Evolutionary conservation across 805 yeast genomes (phyloP), one percentile per base, ranked within the genome.

Genomic region (Ogataea methylovora): DNA sequence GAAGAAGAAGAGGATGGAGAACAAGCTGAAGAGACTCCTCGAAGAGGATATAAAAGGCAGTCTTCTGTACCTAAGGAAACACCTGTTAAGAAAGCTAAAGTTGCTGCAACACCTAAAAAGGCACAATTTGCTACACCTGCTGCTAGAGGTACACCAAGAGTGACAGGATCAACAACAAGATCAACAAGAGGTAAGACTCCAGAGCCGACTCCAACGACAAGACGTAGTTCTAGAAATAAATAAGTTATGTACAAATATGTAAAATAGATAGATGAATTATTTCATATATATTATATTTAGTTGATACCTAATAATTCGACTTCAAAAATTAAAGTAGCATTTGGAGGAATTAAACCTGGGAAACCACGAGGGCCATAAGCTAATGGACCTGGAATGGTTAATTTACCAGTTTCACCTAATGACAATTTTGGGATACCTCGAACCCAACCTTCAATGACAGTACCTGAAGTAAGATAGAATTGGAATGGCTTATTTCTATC

Each of bases 381-480:
- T 67, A 84, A 82, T 52, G 78, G 76, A 46, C 95, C 94, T 52
- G 96, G 94, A 52, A 90, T 86, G 51, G 94, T 86, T 56, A 90
- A 71, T 58, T 82, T 73, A 33, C 97, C 95, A 71, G 82, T 84
- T 66, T 92, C 86, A 52, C 97, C 97, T 33, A 87, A 73, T 35
- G 94, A 82, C 58, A 90, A 71, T 64, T 87, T 78, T 36, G 97
- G 95, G 58, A 87, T 85, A 42, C 88, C 95, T 54, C 77, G 84
- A 56, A 88, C 97, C 97, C 97, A 90, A 47, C 97, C 97, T 57
- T 78, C 77, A 67, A 90, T 90, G 48, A 90, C 97, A 67, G 83
- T 94, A 45, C 97, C 96, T 46, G 84, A 94, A 61, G 97, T 97
- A 57, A 90, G 85, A 64, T 69, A 66, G 61, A 94, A 83, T 62